Evolutionary conservation across 1,284 basidiomycete species (phyloP), one percentile per base, ranked within the genome.

Genomic region (Thecaphora frezii): DNA sequence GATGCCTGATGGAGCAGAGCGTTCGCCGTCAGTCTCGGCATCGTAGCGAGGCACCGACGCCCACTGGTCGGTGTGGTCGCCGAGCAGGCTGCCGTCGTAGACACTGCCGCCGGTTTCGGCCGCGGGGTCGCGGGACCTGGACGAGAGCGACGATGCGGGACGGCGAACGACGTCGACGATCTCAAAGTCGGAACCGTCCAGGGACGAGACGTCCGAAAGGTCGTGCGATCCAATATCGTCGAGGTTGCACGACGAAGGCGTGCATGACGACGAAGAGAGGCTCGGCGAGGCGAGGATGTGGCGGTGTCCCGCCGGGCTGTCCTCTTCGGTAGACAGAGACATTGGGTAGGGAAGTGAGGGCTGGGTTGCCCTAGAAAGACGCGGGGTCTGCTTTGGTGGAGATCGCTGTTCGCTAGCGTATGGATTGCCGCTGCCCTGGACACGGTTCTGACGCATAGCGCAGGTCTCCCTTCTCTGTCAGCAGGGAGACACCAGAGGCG

Each of bases 311-410:
- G 33, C 33, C 33, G 22, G 19, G 4, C 9, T 18, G 8, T 14
- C n/a, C 40, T 41, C 40, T 9, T 24, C 40, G 40, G 5, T 41
- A 3, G 40, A 18, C 10, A 19, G 16, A 5, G 40, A 21, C 21
- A 18, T 7, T 40, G 46, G 33, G 33, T 38, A 47, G 46, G 39
- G 16, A 26, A 23, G 23, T 47, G 46, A 37, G 46, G 24, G 26
- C 7, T n/a, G 39, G 22, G 46, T n/a, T n/a, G n/a, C n/a, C n/a
- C n/a, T n/a, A n/a, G n/a, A n/a, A n/a, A n/a, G n/a, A n/a, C n/a
- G n/a, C n/a, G n/a, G n/a, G n/a, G n/a, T n/a, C n/a, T n/a, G n/a
- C n/a, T n/a, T n/a, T n/a, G n/a, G n/a, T n/a, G n/a, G n/a, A n/a
- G n/a, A n/a, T n/a, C n/a, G n/a, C n/a, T n/a, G n/a, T n/a, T n/a